Percentiles rank a stretch among this genome's conserved stretches.
Evolutionary conservation across 1,139 yeast genomes (phyloP).

Genomic region (Pichia sp.): DNA sequence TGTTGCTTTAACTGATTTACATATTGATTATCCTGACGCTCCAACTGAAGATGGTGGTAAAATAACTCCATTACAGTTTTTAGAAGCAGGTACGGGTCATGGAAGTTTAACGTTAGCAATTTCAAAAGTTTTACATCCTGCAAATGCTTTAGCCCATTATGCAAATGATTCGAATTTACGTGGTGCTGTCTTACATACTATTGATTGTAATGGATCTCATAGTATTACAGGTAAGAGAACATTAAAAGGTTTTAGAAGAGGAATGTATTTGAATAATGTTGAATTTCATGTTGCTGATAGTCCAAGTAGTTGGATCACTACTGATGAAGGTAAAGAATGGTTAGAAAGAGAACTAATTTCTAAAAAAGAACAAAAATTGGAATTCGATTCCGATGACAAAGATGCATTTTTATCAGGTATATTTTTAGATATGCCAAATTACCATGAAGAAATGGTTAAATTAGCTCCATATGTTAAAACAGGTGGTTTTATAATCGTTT

Average conservation of each 20-base stretch:
- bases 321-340: conserved; percentile 21
- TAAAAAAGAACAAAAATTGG: not conserved
- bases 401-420: conserved; percentile 35
- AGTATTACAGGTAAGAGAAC: conserved; percentile 35
- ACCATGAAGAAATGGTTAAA: conserved; percentile 30
- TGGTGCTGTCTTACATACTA: conserved; percentile 40
- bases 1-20: conserved; percentile 39
- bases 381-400: conserved; percentile 9
- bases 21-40: conserved; percentile 35
- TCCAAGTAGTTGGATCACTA: conserved; percentile 35
- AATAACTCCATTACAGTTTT: conserved; percentile 32
- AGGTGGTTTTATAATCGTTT: conserved; percentile 38
- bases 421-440: conserved; percentile 41
- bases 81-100: conserved; percentile 50
- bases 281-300: conserved; percentile 38
- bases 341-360: conserved; percentile 10
- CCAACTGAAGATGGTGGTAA: conserved; percentile 17
- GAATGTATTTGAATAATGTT: conserved; percentile 37
- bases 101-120: conserved; percentile 43
- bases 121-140: conserved; percentile 37
- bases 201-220: conserved; percentile 36
- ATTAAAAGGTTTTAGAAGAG: conserved; percentile 33
- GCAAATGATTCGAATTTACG: conserved; percentile 19
- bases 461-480: conserved; percentile 32
- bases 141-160: conserved; percentile 31